Evolutionary conservation across 768 basidiomycete species (phyloP), one percentile per base, ranked within the genome.

Genomic region (Lactarius vividus): DNA sequence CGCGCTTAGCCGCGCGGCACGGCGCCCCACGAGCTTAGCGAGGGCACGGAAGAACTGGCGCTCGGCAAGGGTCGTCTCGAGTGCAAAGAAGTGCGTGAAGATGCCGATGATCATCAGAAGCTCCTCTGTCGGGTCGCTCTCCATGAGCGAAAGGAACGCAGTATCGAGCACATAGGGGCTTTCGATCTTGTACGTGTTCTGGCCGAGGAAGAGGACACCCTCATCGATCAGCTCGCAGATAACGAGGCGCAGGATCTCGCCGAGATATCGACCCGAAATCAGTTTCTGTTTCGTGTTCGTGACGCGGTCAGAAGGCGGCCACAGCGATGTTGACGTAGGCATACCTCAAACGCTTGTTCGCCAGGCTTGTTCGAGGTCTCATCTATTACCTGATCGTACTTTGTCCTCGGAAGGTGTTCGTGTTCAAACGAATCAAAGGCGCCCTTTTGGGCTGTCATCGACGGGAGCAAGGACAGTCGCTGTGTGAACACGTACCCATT

Each of bases 181-280:
- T 78, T 98, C 96, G 44, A 99, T 85, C 81, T 98, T 98, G 85
- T 98, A 98, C 1, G 96, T 97, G 76, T 96, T 94, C 78, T 99
- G 96, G 29, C 97, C 96, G 35, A 97, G 84, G 87, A 99, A 99
- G 61, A 99, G 85, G 23, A 96, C 91, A 77, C 96, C 97, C 70
- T 95, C 91, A 74, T 97, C 96, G 74, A 97, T 94, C 57, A 99
- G 87, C 76, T 99, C 96, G 74, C 89, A 92, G 65, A 99, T 84
- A 70, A 98, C 89, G 33, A 98, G 81, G n/a, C 96, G 89, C 70
- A 98, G 83, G 71, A 98, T 94, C 79, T 99, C 96, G 66, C 96
- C 96, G 40, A 99, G 85, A 75, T 97, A 97, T 61, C 94, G 88
- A 59, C 95, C 95, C 1, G 95, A 95, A 65, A 97, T 96, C 70